These are phyloP conservation scores for Wickerhamomyces tratensis DNA, from an alignment of 805 yeast genomes.

Conservation along the genomic window DNA sequence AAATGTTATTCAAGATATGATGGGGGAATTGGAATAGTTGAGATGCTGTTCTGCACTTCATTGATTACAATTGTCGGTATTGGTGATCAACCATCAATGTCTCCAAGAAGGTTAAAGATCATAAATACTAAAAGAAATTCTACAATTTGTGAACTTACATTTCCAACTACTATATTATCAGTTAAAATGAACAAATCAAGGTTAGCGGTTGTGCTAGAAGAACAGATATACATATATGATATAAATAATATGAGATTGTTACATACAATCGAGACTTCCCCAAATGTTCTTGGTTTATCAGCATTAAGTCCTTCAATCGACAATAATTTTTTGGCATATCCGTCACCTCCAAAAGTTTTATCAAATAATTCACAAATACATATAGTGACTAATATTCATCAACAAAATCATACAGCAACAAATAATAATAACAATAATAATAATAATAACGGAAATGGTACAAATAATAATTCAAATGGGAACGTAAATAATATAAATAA, in stretches of 20 bases:
- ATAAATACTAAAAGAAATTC: conserved; percentile 64
- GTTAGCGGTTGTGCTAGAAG: conserved; percentile 48
- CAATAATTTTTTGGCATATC: conserved; percentile 55
- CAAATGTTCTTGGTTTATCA: conserved; percentile 46
- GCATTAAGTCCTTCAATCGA: conserved; percentile 48
- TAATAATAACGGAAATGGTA: conserved; percentile 28
- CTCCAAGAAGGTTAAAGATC: conserved; percentile 77
- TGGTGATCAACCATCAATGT: conserved; percentile 56
- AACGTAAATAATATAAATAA: conserved; percentile 16
- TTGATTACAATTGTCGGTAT: conserved; percentile 63
- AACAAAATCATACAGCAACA: conserved; percentile 13
- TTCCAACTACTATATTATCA: conserved; percentile 50
- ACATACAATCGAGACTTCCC: conserved; percentile 39
- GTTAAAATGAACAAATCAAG: conserved; percentile 60
- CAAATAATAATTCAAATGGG: conserved; percentile 24
- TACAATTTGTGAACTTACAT: conserved; percentile 62
- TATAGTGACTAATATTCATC: background rate
- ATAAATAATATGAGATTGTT: conserved; percentile 59
- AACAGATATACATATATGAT: conserved; percentile 65
- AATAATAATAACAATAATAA: conserved; percentile 1
- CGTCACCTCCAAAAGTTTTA: conserved; percentile 57
- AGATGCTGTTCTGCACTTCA: conserved; percentile 71
- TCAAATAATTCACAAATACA: background rate
- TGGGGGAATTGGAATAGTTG: conserved; percentile 57
- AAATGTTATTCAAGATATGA: conserved; percentile 36